Percentiles rank a stretch among this genome's conserved stretches.
phyloP scores from a whole-genome alignment of 2,329 filamentous ascomycete species.

The Huntiella bhutanensis region DNA sequence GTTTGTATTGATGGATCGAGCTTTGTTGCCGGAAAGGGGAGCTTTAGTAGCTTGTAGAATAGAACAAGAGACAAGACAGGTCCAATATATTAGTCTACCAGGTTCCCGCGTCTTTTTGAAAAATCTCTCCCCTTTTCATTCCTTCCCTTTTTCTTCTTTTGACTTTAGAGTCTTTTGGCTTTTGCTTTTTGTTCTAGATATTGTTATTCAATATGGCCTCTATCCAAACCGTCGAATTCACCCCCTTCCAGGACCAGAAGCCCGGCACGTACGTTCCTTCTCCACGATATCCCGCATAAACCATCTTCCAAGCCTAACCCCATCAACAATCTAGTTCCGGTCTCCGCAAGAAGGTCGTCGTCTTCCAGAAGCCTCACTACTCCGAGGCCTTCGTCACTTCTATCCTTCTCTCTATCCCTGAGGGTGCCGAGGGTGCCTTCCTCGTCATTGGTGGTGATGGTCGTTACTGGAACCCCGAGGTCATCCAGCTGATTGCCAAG shows the following conservation, averaged over 20 bases:
- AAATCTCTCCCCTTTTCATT: neutral
- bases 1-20: no score
- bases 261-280: slow-evolving; percentile 71
- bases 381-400: slow-evolving; percentile 88
- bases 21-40: no score
- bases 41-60: no score
- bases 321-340: slow-evolving; percentile 47
- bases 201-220: slow-evolving; percentile 35
- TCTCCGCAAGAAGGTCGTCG: slow-evolving; percentile 95
- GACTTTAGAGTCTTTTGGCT: neutral
- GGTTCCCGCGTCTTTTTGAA: neutral
- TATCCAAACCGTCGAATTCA: slow-evolving; percentile 59
- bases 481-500: slow-evolving; percentile 91
- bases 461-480: slow-evolving; percentile 91
- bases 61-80: no score
- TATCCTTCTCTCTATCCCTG: slow-evolving; percentile 89
- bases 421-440: slow-evolving; percentile 72
- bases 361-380: slow-evolving; percentile 92
- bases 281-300: neutral
- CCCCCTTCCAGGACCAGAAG: slow-evolving; percentile 90
- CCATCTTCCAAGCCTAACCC: neutral
- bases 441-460: slow-evolving; percentile 96
- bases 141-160: slow-evolving; percentile 2
- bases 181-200: slow-evolving; percentile 5
- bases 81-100: no score